Percentiles rank a stretch among this genome's conserved stretches.
phyloP scores from a whole-genome alignment of 1,284 basidiomycete genomes.

The Porodaedalea pini region DNA sequence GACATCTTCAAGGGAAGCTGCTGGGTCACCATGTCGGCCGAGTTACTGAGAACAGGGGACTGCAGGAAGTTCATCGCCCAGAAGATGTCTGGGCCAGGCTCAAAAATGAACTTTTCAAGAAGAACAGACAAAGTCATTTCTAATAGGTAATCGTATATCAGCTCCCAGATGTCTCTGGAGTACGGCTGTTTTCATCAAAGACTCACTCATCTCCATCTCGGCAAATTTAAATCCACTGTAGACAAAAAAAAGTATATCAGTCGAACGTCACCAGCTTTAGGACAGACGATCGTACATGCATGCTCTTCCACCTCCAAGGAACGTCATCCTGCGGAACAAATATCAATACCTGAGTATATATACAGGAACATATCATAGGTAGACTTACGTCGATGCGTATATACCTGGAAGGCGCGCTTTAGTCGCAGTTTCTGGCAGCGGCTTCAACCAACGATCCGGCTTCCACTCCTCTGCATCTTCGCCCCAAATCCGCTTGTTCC shows the following conservation, averaged over 20 bases:
- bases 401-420: constrained; percentile 20
- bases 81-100: constrained; percentile 17
- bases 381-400: constrained; percentile 22
- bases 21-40: background rate
- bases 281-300: constrained; percentile 20
- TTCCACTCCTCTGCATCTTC: constrained; percentile 22
- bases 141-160: background rate
- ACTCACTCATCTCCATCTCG: constrained; percentile 19
- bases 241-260: background rate
- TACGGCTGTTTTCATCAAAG: no score
- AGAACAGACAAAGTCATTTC: constrained; percentile 14
- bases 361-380: background rate
- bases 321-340: constrained; percentile 18
- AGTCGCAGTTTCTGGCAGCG: constrained; percentile 17
- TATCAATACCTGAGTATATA: background rate
- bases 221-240: constrained; percentile 20
- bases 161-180: no score
- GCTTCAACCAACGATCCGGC: constrained; percentile 18
- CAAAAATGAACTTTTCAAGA: constrained; percentile 15
- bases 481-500: constrained; percentile 21
- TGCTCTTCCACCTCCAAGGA: constrained; percentile 21
- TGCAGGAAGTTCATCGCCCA: constrained; percentile 19
- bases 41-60: constrained; percentile 13
- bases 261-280: background rate
- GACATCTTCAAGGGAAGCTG: constrained; percentile 13